These are phyloP conservation scores for Podospora pseudocomata DNA, from an alignment of 495 filamentous ascomycete genomes.

Conservation along the genomic window DNA sequence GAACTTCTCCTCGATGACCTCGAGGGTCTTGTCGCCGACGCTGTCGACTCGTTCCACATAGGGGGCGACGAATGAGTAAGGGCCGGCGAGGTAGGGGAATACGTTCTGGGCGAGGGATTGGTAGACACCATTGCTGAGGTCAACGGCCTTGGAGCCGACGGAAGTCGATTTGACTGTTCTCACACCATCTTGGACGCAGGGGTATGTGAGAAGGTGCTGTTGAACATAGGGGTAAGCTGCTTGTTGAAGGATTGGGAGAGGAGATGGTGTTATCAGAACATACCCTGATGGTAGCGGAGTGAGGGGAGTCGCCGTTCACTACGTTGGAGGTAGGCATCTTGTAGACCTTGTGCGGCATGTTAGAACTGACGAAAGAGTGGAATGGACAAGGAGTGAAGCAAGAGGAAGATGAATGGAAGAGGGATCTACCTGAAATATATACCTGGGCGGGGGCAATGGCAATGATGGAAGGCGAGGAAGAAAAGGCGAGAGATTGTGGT, in stretches of 20 bases:
- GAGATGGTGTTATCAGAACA: background rate
- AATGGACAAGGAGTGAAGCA: background rate
- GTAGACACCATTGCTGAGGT: conserved; percentile 67
- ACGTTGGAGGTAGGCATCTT: conserved; percentile 23
- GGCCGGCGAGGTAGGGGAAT: conserved; percentile 70
- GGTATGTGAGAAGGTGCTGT: conserved; percentile 82
- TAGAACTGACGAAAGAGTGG: conserved; percentile 10
- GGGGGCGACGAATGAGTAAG: conserved; percentile 73
- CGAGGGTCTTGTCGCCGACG: conserved; percentile 71
- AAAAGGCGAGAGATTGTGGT: background rate
- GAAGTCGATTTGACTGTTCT: conserved; percentile 71
- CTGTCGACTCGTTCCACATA: conserved; percentile 79
- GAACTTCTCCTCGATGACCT: conserved; percentile 70
- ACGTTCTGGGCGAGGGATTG: conserved; percentile 61
- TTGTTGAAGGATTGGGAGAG: background rate
- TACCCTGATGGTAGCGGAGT: conserved; percentile 30
- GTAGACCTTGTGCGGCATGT: conserved; percentile 21
- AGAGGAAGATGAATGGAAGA: background rate
- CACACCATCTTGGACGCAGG: conserved; percentile 76
- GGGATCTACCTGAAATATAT: background rate
- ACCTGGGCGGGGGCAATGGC: background rate
- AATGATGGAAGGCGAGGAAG: background rate
- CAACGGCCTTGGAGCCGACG: conserved; percentile 74
- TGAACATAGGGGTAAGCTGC: conserved; percentile 1
- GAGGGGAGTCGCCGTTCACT: conserved; percentile 31